These are phyloP conservation scores for Lagenaria siceraria DNA, from an alignment of 306 rosid genomes.

Conservation along the genomic window DNA sequence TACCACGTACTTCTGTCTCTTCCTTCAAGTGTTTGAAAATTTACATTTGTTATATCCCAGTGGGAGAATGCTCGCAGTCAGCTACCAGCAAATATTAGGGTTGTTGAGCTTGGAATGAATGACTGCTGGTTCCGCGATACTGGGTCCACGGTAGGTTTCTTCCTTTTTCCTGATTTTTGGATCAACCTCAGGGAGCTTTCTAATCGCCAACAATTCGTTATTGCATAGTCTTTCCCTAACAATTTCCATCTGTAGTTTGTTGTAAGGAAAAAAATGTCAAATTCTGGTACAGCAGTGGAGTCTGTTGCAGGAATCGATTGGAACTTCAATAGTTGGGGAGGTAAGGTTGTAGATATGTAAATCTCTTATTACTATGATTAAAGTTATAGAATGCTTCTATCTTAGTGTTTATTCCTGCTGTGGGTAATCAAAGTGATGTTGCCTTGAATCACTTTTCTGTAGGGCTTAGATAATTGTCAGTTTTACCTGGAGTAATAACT, in stretches of 20 bases:
- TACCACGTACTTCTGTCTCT: not conserved
- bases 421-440: not conserved
- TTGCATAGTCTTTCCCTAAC: too few species aligned
- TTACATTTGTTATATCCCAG: slow-evolving; percentile 16
- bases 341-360: slow-evolving; percentile 20
- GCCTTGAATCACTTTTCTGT: not conserved
- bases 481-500: not conserved
- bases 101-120: slow-evolving; percentile 59
- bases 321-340: slow-evolving; percentile 94
- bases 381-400: not conserved
- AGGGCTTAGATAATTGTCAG: not conserved
- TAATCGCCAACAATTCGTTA: not conserved
- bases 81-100: slow-evolving; percentile 55
- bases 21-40: not conserved
- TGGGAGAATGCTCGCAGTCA: slow-evolving; percentile 68
- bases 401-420: not conserved
- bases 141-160: slow-evolving; percentile 71
- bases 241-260: too few species aligned
- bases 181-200: not conserved
- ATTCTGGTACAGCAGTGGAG: slow-evolving; percentile 16
- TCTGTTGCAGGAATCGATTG: slow-evolving; percentile 82
- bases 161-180: not conserved
- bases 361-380: not conserved
- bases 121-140: slow-evolving; percentile 91
- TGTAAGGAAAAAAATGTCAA: slow-evolving; percentile 26